phyloP scores from a whole-genome alignment of 1,139 yeast genomes.

The Kodamaea derodonti region DNA sequence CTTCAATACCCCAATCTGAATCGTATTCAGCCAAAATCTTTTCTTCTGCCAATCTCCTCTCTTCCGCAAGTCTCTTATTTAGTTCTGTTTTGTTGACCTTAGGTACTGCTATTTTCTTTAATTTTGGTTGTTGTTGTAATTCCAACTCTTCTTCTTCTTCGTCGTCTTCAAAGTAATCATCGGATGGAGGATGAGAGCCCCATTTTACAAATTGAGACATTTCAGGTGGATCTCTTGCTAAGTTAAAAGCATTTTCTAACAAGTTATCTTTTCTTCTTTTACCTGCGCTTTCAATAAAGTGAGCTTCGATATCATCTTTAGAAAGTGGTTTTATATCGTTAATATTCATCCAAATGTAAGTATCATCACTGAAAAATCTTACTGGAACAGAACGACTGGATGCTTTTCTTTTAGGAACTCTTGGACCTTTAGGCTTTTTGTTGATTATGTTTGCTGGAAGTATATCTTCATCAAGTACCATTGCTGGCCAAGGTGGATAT shows the following conservation, averaged over 20 bases:
- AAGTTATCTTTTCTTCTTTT: constrained; percentile 35
- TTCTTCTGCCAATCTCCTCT: constrained; percentile 15
- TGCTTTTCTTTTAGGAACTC: constrained; percentile 17
- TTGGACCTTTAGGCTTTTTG: constrained; percentile 44
- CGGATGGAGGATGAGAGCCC: constrained; percentile 32
- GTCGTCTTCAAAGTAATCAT: constrained; percentile 10
- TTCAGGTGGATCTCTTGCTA: constrained; percentile 42
- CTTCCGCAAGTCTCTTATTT: constrained; percentile 3
- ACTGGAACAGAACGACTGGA: constrained; percentile 37
- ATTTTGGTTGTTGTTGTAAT: constrained; percentile 7
- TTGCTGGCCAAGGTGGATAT: constrained; percentile 80
- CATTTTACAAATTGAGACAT: constrained; percentile 40
- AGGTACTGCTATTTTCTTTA: constrained; percentile 8
- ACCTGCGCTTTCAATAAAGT: constrained; percentile 15
- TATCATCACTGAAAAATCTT: constrained; percentile 62
- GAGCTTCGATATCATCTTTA: constrained; percentile 25
- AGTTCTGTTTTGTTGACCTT: constrained; percentile 5
- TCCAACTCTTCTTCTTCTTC: constrained; percentile 12
- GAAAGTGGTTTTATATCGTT: constrained; percentile 37
- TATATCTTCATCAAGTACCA: constrained; percentile 56
- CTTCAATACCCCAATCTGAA: constrained; percentile 44
- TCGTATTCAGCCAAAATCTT: constrained; percentile 25
- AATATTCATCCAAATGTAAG: constrained; percentile 56
- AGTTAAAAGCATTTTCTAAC: constrained; percentile 35
- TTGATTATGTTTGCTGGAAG: constrained; percentile 52